Base-by-base conservation (phyloP, 208 protist species). In the Angomonas deanei region DNA sequence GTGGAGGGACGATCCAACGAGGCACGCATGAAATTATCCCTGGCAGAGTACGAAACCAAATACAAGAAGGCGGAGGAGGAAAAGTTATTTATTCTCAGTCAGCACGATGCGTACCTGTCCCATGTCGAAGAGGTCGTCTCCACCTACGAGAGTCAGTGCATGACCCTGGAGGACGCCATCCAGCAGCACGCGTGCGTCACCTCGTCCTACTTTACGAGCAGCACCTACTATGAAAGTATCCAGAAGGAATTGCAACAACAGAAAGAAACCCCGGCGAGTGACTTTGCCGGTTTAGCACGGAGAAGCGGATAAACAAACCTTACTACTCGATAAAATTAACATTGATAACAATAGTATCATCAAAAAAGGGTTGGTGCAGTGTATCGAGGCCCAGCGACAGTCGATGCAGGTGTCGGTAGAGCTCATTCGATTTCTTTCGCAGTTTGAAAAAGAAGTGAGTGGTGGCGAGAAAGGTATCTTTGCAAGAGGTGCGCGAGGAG, bases 41-140 rank as follows among this genome's bases (percentile, higher is more conserved):
- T 84, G 6, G 76, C 82, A 28, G 84, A 91, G 50, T 60, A 91
- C 8, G 81, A 94, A 47, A 64, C 65, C 17, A 62, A 78, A 32
- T 50, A 89, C 23, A 53, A 62, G 13, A 70, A 66, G 13, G 39
- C 79, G 24, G 53, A 82, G 53, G 74, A 88, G 26, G 84, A 92
- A 36, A 86, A 79, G 55, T 46, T 70, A 11, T 88, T 80, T 32
- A 68, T 94, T 10, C 70, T 91, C 59, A 27, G 75, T 27, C 88
- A 91, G 68, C 88, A 94, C 70, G 77, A 74, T n/a, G 49, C 79
- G 66, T 94, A 94, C 68, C 80, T 76, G 1, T 66, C 67, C 56
- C 81, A 92, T 55, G 84, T 90, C 27, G 69, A 92, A 61, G 32
- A 46, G 31, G 64, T 80, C 11, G 62, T 78, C 11, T 38, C 69